These are phyloP conservation scores for Coemansia nantahalensis DNA, from an alignment of 192 early-diverging fungal genomes.

Conservation along the genomic window DNA sequence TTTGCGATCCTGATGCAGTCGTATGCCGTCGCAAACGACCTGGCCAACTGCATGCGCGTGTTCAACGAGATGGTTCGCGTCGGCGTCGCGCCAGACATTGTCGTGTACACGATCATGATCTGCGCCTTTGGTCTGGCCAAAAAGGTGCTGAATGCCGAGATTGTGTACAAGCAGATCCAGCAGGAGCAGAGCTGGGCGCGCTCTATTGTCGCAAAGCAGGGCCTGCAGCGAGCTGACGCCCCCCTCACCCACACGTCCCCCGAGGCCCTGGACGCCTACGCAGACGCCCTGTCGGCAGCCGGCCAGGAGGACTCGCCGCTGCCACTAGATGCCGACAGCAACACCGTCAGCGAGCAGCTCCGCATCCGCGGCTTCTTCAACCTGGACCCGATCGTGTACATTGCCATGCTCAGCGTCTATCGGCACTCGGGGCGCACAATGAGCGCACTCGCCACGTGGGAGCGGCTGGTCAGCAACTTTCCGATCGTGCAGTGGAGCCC, in stretches of 20 bases:
- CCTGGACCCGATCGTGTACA: slow-evolving; percentile 42
- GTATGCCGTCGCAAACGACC: slow-evolving; percentile 69
- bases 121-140: slow-evolving; percentile 24
- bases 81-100: slow-evolving; percentile 36
- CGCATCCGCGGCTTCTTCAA: slow-evolving; percentile 42
- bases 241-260: slow-evolving; percentile 2
- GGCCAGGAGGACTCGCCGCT: slow-evolving; percentile 3
- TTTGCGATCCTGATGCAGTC: slow-evolving; percentile 78
- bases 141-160: slow-evolving; percentile 23
- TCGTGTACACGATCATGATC: slow-evolving; percentile 49
- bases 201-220: background rate
- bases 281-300: slow-evolving; percentile 12
- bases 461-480: slow-evolving; percentile 38
- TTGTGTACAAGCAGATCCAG: slow-evolving; percentile 34
- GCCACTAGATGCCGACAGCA: slow-evolving; percentile 2
- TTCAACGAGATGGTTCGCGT: slow-evolving; percentile 61
- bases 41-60: slow-evolving; percentile 62
- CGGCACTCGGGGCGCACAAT: slow-evolving; percentile 13
- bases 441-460: slow-evolving; percentile 46
- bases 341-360: slow-evolving; percentile 7
- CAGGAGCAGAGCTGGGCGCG: slow-evolving; percentile 37
- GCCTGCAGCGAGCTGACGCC: background rate
- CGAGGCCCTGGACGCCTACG: slow-evolving; percentile 28
- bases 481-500: slow-evolving; percentile 47
- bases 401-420: slow-evolving; percentile 51